A percentile compares a stretch with the other conserved stretches of the same genome.
These are phyloP conservation scores for Cetraspora pellucida DNA, from an alignment of 192 early-diverging fungal species.

Conservation along the genomic window DNA sequence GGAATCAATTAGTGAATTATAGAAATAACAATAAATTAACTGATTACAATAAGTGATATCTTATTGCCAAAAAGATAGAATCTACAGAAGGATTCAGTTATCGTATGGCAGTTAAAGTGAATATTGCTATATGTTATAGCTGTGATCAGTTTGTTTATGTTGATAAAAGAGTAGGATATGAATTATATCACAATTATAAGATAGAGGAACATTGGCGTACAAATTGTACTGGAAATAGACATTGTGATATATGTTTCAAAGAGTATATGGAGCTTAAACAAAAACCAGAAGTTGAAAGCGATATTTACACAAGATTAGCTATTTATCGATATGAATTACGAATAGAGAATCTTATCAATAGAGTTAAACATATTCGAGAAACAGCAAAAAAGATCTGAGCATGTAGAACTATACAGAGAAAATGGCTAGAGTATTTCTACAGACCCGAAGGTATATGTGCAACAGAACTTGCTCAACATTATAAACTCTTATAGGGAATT, in stretches of 20 bases:
- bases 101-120: neutral
- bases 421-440: too few species aligned
- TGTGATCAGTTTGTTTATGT: slow-evolving; percentile 20
- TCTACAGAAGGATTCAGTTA: neutral
- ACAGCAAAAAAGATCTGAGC: too few species aligned
- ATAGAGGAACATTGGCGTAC: slow-evolving; percentile 7
- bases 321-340: slow-evolving; percentile 13
- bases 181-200: neutral
- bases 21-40: slow-evolving; percentile 1
- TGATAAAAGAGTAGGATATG: neutral
- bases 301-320: neutral
- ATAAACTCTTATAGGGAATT: too few species aligned
- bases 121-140: slow-evolving; percentile 8
- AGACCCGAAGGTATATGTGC: too few species aligned
- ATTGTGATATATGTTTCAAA: slow-evolving; percentile 20
- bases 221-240: slow-evolving; percentile 24
- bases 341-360: slow-evolving; percentile 3
- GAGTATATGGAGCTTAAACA: slow-evolving; percentile 16
- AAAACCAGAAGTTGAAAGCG: neutral
- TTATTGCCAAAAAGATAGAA: slow-evolving; percentile 4
- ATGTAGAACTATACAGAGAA: too few species aligned
- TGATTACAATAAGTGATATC: slow-evolving; percentile 16
- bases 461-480: too few species aligned
- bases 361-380: neutral
- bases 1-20: slow-evolving; percentile 2